Evolutionary conservation across 345 rosid genomes (phyloP).

Genomic region (Citrus sinensis): DNA sequence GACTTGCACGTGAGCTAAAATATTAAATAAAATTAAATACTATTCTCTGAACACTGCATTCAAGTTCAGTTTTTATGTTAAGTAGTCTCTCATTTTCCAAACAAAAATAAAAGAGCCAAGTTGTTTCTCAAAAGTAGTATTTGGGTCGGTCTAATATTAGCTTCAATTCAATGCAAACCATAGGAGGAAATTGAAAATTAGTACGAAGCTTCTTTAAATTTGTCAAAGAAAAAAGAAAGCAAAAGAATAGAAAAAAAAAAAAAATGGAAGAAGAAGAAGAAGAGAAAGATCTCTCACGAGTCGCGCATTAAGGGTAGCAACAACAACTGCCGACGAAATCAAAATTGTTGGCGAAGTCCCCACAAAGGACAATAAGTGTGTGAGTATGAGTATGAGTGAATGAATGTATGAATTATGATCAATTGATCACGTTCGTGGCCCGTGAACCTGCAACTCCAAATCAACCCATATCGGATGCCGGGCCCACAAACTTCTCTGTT

Average conservation of each 20-base stretch:
- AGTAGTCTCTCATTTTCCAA: too few relatives aligned
- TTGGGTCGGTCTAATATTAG: too few relatives aligned
- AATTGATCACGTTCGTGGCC: background rate
- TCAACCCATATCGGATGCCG: background rate
- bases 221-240: too few relatives aligned
- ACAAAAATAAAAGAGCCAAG: background rate
- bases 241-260: too few relatives aligned
- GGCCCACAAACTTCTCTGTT: background rate
- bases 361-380: background rate
- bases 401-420: too few relatives aligned
- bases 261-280: too few relatives aligned
- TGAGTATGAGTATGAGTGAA: background rate
- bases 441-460: constrained; percentile 8
- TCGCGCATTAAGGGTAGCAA: background rate
- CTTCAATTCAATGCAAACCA: background rate
- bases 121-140: background rate
- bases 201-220: too few relatives aligned
- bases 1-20: too few relatives aligned
- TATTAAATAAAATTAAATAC: too few relatives aligned
- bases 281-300: background rate
- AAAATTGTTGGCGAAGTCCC: background rate
- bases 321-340: background rate
- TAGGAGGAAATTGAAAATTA: too few relatives aligned
- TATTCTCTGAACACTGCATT: too few relatives aligned
- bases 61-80: too few relatives aligned